phyloP scores from a whole-genome alignment of 169 alveolate species.

The Neospora caninum region DNA sequence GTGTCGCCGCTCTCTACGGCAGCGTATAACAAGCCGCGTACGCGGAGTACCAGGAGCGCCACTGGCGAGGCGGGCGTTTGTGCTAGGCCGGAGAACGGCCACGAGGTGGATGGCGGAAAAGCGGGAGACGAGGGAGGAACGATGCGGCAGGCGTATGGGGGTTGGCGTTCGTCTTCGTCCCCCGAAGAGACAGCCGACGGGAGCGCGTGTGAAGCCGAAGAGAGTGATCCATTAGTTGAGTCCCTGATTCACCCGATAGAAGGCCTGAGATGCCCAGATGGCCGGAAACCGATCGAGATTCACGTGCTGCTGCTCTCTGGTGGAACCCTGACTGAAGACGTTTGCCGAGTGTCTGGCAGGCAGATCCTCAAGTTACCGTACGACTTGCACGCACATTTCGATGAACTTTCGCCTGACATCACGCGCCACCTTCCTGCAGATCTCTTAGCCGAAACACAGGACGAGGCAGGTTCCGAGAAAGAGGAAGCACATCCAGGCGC shows the following conservation, averaged over 20 bases:
- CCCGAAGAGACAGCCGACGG: background rate
- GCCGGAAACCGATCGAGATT: background rate
- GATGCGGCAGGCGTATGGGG: background rate
- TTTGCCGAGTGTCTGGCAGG: slow-evolving; percentile 46
- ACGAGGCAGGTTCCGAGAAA: background rate
- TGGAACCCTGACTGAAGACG: slow-evolving; percentile 3
- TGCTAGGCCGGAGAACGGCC: background rate
- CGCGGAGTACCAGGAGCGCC: background rate
- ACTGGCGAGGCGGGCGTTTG: background rate
- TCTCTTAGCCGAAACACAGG: background rate
- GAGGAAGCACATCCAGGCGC: background rate
- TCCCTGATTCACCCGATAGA: slow-evolving; percentile 26
- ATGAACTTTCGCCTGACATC: background rate
- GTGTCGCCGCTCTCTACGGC: background rate
- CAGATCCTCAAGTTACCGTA: slow-evolving; percentile 49
- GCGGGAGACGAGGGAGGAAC: background rate
- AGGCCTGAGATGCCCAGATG: background rate
- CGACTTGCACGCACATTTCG: slow-evolving; percentile 53
- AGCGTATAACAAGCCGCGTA: background rate
- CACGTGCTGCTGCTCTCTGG: background rate
- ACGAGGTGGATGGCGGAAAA: background rate
- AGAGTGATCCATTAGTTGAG: background rate
- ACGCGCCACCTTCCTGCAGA: background rate
- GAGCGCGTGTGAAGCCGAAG: background rate
- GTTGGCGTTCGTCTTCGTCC: background rate